Base-by-base conservation (phyloP, 2,329 filamentous ascomycete species). In the Verticillium albo-atrum region DNA sequence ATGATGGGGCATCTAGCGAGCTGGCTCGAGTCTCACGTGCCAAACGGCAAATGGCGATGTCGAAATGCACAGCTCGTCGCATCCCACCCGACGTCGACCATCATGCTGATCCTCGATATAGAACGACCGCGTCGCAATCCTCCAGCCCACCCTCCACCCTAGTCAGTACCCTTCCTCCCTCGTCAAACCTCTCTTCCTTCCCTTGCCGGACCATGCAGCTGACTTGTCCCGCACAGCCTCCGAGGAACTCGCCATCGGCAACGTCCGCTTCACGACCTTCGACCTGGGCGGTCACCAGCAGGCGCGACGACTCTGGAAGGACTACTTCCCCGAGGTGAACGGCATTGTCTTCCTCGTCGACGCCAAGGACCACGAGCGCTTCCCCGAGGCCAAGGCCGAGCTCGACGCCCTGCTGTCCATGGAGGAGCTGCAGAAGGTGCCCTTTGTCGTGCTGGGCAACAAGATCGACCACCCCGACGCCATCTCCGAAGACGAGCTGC, bases 391-490 rank as follows among this genome's bases (percentile, higher is more conserved):
- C 72, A 98, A 98, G 82, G 94, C 90, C 69, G 95, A 99, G 82
- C 90, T 99, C 64, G 95, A 99, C 72, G 92, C 91, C 58, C 89
- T 98, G 57, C 85, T 99, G 67, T 88, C 91, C 63, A 97, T 99
- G 94, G 95, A 99, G 79, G 94, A 98, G 74, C 86, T 99, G 42
- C 82, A 87, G 74, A 97, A 96, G 83, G 95, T 97, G 9, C 95
- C 95, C 58, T 98, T 98, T 76, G 86, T 98, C 63, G 87, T 99
- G 68, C 86, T 99, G 64, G 95, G 95, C 69, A 99, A 99, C 87
- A 99, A 99, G 87, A 99, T 99, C 76, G 95, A 99, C 77, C 93
- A 98, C 81, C 93, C 93, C 58, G 90, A 96, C 68, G 95, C 95
- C 64, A 89, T 98, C 58, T 94, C 90, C 66, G 95, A 99, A 83